Base-by-base conservation (phyloP, 495 filamentous ascomycete genomes). In the Penicillium psychrofluorescens region DNA sequence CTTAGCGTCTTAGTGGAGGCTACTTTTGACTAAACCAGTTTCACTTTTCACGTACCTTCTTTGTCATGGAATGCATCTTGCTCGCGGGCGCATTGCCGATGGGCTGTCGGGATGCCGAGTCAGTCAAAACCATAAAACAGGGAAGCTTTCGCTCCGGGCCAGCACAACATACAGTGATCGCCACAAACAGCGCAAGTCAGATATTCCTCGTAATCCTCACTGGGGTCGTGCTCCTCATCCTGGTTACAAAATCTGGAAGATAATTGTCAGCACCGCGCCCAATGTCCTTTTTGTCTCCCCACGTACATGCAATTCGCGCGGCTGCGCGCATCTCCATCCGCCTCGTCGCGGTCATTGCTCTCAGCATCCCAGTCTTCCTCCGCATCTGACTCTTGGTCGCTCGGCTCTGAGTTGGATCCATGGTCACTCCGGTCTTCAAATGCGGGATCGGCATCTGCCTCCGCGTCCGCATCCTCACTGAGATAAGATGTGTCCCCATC, bases 21-120 rank as follows among this genome's bases (percentile, higher is more conserved):
- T 22, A 22, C 22, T 6, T 22, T 22, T 3, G 2, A 22, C 22
- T 4, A 22, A 22, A 22, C 32, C 29, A 29, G 43, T 36, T 44
- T n/a, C 8, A 32, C 8, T 15, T 31, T 27, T 38, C 35, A 66
- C 72, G 50, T 74, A 88, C 85, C 82, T 61, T 86, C 82, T 43
- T 77, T 75, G 45, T 80, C 69, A 39, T 74, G 73, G 53, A 94
- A 70, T 35, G 86, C 83, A 42, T 82, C 80, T 54, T 81, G 81
- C 58, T 84, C 80, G 50, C 88, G 83, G 46, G 90, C 92, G 66
- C 91, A 97, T 79, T 96, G 86, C 55, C 86, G 81, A 75, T 97
- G 91, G 45, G 91, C 91, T 72, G 44, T 56, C 48, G 53, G 49
- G 44, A 47, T 49, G 49, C 57, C 56, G 53, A 54, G 58, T 65